Evolutionary conservation across 2,329 filamentous ascomycete genomes (phyloP).

Genomic region (Microdochium trichocladiopsis): DNA sequence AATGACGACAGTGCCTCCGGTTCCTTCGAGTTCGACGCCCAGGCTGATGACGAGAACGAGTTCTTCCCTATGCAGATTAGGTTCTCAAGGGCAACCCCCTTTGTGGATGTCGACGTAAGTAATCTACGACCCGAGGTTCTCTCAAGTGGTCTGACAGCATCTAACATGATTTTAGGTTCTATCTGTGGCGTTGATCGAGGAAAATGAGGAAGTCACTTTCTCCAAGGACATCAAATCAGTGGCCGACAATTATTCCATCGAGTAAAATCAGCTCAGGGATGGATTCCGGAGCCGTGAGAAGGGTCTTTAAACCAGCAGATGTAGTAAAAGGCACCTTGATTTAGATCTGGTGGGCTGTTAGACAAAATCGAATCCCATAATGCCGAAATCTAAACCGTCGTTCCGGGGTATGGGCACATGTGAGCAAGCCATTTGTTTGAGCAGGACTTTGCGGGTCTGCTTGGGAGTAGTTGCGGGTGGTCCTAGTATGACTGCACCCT

Average conservation of each 20-base stretch:
- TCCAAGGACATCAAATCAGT: constrained; percentile 74
- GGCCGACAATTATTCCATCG: constrained; percentile 70
- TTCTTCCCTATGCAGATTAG: constrained; percentile 97
- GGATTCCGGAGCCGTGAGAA: too few relatives aligned
- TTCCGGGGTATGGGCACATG: too few relatives aligned
- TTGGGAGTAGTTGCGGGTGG: too few relatives aligned
- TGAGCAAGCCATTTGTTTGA: too few relatives aligned
- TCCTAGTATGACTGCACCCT: too few relatives aligned
- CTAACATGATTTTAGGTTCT: constrained; percentile 45
- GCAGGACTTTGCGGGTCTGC: too few relatives aligned
- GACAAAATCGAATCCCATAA: too few relatives aligned
- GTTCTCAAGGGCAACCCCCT: constrained; percentile 81
- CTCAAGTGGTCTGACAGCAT: not conserved
- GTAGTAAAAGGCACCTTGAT: too few relatives aligned
- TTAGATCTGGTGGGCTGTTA: too few relatives aligned
- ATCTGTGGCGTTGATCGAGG: constrained; percentile 63
- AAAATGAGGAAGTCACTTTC: constrained; percentile 73
- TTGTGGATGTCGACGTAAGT: constrained; percentile 90
- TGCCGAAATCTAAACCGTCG: too few relatives aligned
- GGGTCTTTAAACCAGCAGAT: too few relatives aligned
- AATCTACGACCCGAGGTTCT: not conserved
- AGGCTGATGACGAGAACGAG: constrained; percentile 80
- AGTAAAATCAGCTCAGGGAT: constrained; percentile 39
- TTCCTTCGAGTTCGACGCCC: constrained; percentile 91
- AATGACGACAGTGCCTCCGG: constrained; percentile 77